phyloP scores from a whole-genome alignment of 2,329 filamentous ascomycete species.

The Pestalotiopsis sp. region DNA sequence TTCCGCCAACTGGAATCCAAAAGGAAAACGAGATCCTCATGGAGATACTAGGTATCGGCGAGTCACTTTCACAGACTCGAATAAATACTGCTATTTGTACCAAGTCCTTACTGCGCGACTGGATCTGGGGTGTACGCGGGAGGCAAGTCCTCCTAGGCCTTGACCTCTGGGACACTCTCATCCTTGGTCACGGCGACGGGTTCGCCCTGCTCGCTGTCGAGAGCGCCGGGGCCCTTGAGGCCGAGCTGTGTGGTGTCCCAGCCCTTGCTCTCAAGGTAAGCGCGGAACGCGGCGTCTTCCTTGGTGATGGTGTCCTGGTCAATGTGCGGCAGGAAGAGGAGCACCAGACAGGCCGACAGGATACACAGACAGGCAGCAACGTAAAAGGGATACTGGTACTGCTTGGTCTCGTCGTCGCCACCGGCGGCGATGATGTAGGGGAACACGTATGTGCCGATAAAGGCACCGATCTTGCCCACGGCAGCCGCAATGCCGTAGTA shows the following conservation, averaged over 20 bases:
- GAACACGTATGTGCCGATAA: slow-evolving; percentile 84
- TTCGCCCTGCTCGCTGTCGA: slow-evolving; percentile 10
- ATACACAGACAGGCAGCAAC: slow-evolving; percentile 79
- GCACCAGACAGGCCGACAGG: slow-evolving; percentile 67
- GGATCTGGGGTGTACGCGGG: background rate
- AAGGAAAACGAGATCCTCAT: background rate
- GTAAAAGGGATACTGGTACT: slow-evolving; percentile 87
- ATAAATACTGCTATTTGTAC: background rate
- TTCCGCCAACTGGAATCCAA: background rate
- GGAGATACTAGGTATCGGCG: too few relatives aligned
- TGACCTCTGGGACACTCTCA: background rate
- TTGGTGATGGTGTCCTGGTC: slow-evolving; percentile 81
- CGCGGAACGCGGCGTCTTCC: slow-evolving; percentile 77
- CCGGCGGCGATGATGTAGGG: slow-evolving; percentile 70
- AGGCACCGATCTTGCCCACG: slow-evolving; percentile 77
- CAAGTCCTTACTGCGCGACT: too few relatives aligned
- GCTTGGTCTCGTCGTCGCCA: slow-evolving; percentile 52
- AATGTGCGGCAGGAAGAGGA: slow-evolving; percentile 75
- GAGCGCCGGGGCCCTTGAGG: slow-evolving; percentile 27
- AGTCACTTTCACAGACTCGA: too few relatives aligned
- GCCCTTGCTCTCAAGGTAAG: slow-evolving; percentile 72
- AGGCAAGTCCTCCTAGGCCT: slow-evolving; percentile 1
- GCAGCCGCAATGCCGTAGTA: slow-evolving; percentile 76
- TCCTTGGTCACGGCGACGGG: background rate
- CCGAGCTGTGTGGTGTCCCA: slow-evolving; percentile 70